Percentiles rank a stretch among this genome's conserved stretches.
These are phyloP conservation scores for Boletellus ananas DNA, from an alignment of 768 basidiomycete species.

Conservation along the genomic window DNA sequence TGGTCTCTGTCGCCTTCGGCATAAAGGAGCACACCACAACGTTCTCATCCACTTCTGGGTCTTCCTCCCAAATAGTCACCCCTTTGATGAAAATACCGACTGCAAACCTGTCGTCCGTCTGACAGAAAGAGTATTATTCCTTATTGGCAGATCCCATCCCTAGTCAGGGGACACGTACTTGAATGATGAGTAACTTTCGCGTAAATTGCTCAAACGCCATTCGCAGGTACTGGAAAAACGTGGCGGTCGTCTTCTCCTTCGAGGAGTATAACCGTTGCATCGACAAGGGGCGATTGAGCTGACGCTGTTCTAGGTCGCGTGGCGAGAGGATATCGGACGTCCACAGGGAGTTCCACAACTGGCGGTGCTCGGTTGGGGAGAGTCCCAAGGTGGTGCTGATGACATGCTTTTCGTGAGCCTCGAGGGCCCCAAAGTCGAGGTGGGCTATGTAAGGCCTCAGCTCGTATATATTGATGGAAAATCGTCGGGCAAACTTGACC, in stretches of 20 bases:
- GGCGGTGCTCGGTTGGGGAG: constrained; percentile 39
- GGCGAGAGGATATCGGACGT: constrained; percentile 55
- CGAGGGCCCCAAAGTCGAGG: constrained; percentile 55
- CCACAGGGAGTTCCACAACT: constrained; percentile 62
- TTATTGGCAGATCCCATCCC: too few relatives aligned
- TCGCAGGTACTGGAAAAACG: constrained; percentile 61
- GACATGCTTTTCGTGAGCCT: constrained; percentile 50
- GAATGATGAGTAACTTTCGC: constrained; percentile 53
- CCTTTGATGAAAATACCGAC: constrained; percentile 64
- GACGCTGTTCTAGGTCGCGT: constrained; percentile 48
- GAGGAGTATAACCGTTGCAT: constrained; percentile 64
- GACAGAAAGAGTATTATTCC: background rate
- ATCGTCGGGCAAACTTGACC: constrained; percentile 41
- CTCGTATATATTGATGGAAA: constrained; percentile 38
- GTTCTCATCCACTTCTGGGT: constrained; percentile 54
- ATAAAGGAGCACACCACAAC: constrained; percentile 63
- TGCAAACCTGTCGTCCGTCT: constrained; percentile 62
- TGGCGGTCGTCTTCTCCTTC: constrained; percentile 42
- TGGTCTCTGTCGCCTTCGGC: constrained; percentile 45
- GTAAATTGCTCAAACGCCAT: constrained; percentile 55
- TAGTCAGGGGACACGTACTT: constrained; percentile 36
- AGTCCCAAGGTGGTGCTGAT: constrained; percentile 42
- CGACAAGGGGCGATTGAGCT: constrained; percentile 49
- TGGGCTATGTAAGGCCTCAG: constrained; percentile 43
- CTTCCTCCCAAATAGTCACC: constrained; percentile 53